Evolutionary conservation across 441 rosid species (phyloP), one percentile per base, ranked within the genome.

Genomic region (Euphorbia celastroides): DNA sequence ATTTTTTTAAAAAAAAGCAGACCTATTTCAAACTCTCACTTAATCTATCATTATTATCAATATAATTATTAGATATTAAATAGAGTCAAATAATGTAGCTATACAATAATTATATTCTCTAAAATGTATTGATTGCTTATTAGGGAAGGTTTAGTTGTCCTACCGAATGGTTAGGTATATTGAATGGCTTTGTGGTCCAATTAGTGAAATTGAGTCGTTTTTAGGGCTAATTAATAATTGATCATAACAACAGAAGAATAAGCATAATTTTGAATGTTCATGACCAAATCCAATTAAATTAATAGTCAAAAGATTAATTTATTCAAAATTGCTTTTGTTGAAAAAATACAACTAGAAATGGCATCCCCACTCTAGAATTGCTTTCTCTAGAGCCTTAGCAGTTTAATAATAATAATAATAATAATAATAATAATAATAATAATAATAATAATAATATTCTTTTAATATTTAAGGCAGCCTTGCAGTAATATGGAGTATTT

Each of bases 81-180:
- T 1, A 14, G 52, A 52, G 10, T 17, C 13, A 19, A 61, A 16
- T 0, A 69, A 23, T 36, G 13, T 11, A 52, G n/a, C 28, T 25
- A n/a, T 38, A n/a, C 7, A 52, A 69, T 38, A 69, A 61, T 62
- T 22, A 52, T 38, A 25, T 61, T 62, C 41, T 32, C 51, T 16
- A 30, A 30, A n/a, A 5, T 22, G 59, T 62, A 20, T 61, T 69
- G 8, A 70, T 51, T 70, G 26, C 30, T 5, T 57, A n/a, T n/a
- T n/a, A 3, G 11, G 19, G 34, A 19, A 14, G 22, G 6, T 48
- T 56, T 41, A 30, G 54, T 52, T 69, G 60, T 59, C 63, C 46
- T 63, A 30, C 56, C 68, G 28, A 54, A 62, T 56, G 7, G 62
- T 55, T 56, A 8, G 62, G 62, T 50, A 30, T 7, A 42, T 32